These are phyloP conservation scores for Epichloe gansuensis DNA, from an alignment of 2,329 filamentous ascomycete species.

Conservation along the genomic window DNA sequence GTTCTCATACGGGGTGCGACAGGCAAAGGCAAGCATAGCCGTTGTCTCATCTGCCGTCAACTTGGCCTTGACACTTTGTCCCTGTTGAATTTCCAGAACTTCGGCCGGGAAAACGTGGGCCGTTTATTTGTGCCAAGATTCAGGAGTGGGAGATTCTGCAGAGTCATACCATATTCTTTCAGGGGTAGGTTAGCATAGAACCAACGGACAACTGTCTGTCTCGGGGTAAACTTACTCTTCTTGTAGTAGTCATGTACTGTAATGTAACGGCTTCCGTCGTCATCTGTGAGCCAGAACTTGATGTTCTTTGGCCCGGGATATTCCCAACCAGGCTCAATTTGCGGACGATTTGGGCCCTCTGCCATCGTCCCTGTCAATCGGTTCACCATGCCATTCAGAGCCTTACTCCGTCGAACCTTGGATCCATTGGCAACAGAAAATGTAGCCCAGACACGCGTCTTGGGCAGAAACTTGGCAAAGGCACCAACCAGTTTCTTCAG, in stretches of 20 bases:
- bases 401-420: conserved; percentile 17
- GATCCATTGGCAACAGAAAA: conserved; percentile 21
- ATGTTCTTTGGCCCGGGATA: conserved; percentile 22
- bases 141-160: conserved; percentile 43
- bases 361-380: conserved; percentile 6
- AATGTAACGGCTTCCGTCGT: conserved; percentile 16
- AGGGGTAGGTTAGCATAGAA: not conserved
- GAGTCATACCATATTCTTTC: conserved; percentile 22
- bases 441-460: conserved; percentile 23
- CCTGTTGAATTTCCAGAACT: conserved; percentile 48
- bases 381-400: conserved; percentile 20
- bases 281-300: conserved; percentile 19
- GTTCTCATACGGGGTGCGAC: conserved; percentile 53
- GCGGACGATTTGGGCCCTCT: conserved; percentile 11
- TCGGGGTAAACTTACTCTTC: conserved; percentile 23
- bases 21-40: conserved; percentile 62
- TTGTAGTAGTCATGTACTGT: conserved; percentile 33
- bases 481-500: conserved; percentile 15
- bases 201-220: not conserved
- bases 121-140: conserved; percentile 49
- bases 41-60: conserved; percentile 49
- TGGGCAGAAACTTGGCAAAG: conserved; percentile 24
- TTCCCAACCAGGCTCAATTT: conserved; percentile 13
- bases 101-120: conserved; percentile 58
- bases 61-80: conserved; percentile 50